A percentile compares a stretch with the other conserved stretches of the same genome.
These are phyloP conservation scores for Halophytophthora batemanensis DNA, from an alignment of 352 stramenopile species.

Conservation along the genomic window DNA sequence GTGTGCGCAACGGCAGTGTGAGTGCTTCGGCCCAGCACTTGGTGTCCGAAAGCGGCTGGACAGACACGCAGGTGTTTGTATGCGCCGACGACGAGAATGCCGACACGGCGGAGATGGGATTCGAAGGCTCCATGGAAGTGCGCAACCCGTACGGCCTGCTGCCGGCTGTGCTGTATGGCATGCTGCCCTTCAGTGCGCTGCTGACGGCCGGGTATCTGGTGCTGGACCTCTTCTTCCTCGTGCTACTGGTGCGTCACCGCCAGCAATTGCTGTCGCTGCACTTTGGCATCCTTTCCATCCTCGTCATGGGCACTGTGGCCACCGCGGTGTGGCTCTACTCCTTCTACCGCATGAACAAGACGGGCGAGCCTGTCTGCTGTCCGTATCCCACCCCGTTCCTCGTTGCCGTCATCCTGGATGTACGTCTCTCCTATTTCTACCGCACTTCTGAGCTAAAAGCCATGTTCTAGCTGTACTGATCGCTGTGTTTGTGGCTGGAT, in stretches of 20 bases:
- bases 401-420: slow-evolving; percentile 77
- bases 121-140: slow-evolving; percentile 70
- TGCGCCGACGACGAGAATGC: slow-evolving; percentile 55
- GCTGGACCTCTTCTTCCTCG: slow-evolving; percentile 75
- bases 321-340: slow-evolving; percentile 76
- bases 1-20: slow-evolving; percentile 52
- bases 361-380: slow-evolving; percentile 86
- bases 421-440: slow-evolving; percentile 18
- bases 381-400: slow-evolving; percentile 86
- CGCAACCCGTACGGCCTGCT: slow-evolving; percentile 80
- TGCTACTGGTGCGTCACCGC: slow-evolving; percentile 68
- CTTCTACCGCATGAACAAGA: slow-evolving; percentile 87
- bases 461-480: slow-evolving; percentile 10
- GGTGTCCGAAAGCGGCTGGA: slow-evolving; percentile 70
- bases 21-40: slow-evolving; percentile 48
- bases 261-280: slow-evolving; percentile 76
- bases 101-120: slow-evolving; percentile 47
- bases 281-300: slow-evolving; percentile 76
- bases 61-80: slow-evolving; percentile 77
- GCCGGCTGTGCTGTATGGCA: slow-evolving; percentile 77
- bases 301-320: slow-evolving; percentile 69
- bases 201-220: slow-evolving; percentile 71
- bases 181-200: slow-evolving; percentile 82
- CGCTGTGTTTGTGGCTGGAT: background rate
- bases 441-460: slow-evolving; percentile 7